A percentile compares a stretch with the other conserved stretches of the same genome.
These are phyloP conservation scores for Magnaporthiopsis incrustans DNA, from an alignment of 2,329 filamentous ascomycete species.

Conservation along the genomic window DNA sequence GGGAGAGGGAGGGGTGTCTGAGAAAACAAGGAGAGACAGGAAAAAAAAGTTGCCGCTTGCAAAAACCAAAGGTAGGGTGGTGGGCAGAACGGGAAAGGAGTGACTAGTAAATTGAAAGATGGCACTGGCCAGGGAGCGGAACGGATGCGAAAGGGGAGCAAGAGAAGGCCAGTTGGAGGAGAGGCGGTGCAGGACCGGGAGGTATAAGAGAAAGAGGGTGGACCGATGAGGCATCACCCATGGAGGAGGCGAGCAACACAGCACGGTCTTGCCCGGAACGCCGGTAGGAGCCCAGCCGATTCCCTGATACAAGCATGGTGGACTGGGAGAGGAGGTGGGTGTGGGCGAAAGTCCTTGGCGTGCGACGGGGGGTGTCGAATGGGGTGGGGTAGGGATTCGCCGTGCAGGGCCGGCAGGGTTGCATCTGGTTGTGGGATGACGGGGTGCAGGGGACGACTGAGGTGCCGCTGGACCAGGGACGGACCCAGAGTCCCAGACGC, in stretches of 20 bases:
- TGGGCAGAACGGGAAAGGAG: constrained; percentile 32
- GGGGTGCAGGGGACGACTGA: constrained; percentile 22
- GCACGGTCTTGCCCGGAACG: constrained; percentile 39
- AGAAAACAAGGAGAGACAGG: constrained; percentile 27
- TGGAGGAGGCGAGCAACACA: constrained; percentile 22
- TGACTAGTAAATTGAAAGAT: constrained; percentile 35
- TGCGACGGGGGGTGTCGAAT: constrained; percentile 24
- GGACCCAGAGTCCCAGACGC: constrained; percentile 18
- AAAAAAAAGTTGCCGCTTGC: constrained; percentile 20
- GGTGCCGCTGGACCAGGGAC: constrained; percentile 24
- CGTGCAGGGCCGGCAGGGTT: constrained; percentile 22
- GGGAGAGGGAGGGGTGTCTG: not conserved
- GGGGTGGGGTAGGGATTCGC: constrained; percentile 28
- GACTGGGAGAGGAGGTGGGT: constrained; percentile 20
- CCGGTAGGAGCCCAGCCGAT: constrained; percentile 44
- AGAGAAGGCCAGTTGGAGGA: constrained; percentile 26
- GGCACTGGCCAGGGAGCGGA: constrained; percentile 31
- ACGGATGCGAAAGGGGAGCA: constrained; percentile 35
- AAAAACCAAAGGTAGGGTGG: constrained; percentile 13
- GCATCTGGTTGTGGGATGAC: constrained; percentile 29
- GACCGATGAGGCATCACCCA: constrained; percentile 34
- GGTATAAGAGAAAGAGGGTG: constrained; percentile 40
- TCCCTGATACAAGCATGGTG: constrained; percentile 37
- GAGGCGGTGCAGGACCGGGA: constrained; percentile 37
- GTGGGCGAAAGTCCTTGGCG: constrained; percentile 30